Percentiles rank a stretch among this genome's conserved stretches.
These are phyloP conservation scores for Cercospora brassicicola DNA, from an alignment of 2,329 filamentous ascomycete genomes.

Conservation along the genomic window DNA sequence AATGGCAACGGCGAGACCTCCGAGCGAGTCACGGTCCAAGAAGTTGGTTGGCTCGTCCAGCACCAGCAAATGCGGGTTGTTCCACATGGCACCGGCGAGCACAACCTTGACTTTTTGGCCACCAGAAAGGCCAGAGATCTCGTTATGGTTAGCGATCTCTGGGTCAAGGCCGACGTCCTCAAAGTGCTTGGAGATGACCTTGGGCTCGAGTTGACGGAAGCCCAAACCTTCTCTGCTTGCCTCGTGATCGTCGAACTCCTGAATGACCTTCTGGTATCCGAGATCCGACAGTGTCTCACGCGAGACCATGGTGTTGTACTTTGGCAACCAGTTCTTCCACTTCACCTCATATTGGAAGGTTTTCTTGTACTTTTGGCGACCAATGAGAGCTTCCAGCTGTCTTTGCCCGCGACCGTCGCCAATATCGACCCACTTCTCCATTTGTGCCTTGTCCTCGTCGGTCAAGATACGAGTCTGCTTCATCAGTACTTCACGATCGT, in stretches of 20 bases:
- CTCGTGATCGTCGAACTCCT: conserved; percentile 98
- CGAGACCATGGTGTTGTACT: conserved; percentile 88
- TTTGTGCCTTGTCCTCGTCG: conserved; percentile 79
- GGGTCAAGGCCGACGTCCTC: conserved; percentile 94
- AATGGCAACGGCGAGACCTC: conserved; percentile 94
- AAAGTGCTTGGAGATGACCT: conserved; percentile 96
- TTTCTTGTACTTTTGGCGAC: conserved; percentile 99
- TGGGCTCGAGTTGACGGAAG: conserved; percentile 88
- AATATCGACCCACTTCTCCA: conserved; percentile 86
- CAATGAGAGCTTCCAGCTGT: conserved; percentile 84
- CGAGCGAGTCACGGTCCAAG: conserved; percentile 95
- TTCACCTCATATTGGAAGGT: conserved; percentile 98
- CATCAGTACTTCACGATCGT: conserved; percentile 94
- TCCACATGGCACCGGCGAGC: conserved; percentile 70
- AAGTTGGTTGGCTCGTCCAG: conserved; percentile 99
- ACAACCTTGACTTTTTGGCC: conserved; percentile 99
- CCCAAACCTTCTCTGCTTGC: conserved; percentile 97
- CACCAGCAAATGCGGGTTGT: conserved; percentile 95
- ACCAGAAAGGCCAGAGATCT: conserved; percentile 92
- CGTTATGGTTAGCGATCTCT: conserved; percentile 98
- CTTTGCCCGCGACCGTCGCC: conserved; percentile 75
- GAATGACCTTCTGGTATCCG: conserved; percentile 89
- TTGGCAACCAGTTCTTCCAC: conserved; percentile 85
- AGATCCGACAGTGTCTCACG: conserved; percentile 84
- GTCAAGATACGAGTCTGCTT: conserved; percentile 95